phyloP scores from a whole-genome alignment of 2,329 filamentous ascomycete species.

The Clonostachys rosea region DNA sequence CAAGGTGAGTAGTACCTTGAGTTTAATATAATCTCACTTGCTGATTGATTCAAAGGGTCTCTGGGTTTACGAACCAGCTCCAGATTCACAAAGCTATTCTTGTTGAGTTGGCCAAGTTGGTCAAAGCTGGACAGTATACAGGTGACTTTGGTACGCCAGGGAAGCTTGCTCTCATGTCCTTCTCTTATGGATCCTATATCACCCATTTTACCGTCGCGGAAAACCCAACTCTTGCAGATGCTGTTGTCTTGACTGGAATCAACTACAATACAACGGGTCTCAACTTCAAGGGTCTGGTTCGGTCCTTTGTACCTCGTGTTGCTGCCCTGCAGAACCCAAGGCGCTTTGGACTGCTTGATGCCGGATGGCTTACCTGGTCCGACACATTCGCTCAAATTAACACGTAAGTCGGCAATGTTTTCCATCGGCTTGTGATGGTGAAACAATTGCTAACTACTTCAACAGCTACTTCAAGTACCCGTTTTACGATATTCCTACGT shows the following conservation, averaged over 20 bases:
- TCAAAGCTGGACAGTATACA: constrained; percentile 7
- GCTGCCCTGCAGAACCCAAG: constrained; percentile 7
- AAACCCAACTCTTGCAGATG: background rate
- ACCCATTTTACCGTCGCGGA: constrained; percentile 3
- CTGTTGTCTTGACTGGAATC: constrained; percentile 3
- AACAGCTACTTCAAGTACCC: constrained; percentile 9
- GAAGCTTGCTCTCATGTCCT: constrained; percentile 9
- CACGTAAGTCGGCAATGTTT: background rate
- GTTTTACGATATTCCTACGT: constrained; percentile 6
- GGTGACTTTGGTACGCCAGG: constrained; percentile 6
- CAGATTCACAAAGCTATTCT: constrained; percentile 9
- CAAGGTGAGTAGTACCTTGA: background rate
- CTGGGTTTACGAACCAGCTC: constrained; percentile 8
- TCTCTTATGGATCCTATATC: constrained; percentile 9
- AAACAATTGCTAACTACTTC: background rate
- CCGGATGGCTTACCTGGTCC: constrained; percentile 8
- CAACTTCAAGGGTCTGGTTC: constrained; percentile 5
- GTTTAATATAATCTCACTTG: background rate
- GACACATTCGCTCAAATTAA: constrained; percentile 7
- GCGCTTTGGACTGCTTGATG: background rate
- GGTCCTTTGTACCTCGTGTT: constrained; percentile 8
- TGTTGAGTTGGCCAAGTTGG: constrained; percentile 6
- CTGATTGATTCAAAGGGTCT: constrained; percentile 4
- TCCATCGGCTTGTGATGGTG: background rate
- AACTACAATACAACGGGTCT: constrained; percentile 6